Percentiles rank a stretch among this genome's conserved stretches.
phyloP scores from a whole-genome alignment of 2,329 filamentous ascomycete species.

The Fusarium haematococcum region DNA sequence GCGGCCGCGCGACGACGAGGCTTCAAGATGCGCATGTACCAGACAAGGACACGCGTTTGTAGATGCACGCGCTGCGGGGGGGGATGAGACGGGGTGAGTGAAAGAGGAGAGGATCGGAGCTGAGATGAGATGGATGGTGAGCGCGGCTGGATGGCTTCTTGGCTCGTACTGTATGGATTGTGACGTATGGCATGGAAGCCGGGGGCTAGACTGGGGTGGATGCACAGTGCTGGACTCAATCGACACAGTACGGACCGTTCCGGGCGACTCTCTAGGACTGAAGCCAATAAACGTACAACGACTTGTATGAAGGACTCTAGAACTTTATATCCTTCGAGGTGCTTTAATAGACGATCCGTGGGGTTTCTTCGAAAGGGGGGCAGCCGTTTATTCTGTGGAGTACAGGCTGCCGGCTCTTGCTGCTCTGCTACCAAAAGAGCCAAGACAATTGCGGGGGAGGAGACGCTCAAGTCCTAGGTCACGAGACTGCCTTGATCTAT shows the following conservation, averaged over 20 bases:
- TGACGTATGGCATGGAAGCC: neutral
- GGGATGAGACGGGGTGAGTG: neutral
- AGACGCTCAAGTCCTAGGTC: neutral
- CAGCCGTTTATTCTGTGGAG: slow-evolving; percentile 5
- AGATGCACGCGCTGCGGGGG: neutral
- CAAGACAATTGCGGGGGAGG: slow-evolving; percentile 36
- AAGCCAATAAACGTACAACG: neutral
- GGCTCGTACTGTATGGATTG: slow-evolving; percentile 4
- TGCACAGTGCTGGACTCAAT: neutral
- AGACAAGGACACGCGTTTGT: neutral
- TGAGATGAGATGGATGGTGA: slow-evolving; percentile 8
- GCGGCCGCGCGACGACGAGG: neutral
- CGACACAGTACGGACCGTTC: slow-evolving; percentile 17
- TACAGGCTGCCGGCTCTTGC: neutral
- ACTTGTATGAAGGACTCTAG: neutral
- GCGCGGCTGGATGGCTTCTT: neutral
- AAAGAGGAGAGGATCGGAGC: slow-evolving; percentile 7
- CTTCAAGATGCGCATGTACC: neutral
- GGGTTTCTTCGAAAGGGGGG: neutral
- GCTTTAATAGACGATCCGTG: neutral
- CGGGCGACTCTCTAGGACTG: neutral
- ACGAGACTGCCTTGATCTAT: neutral
- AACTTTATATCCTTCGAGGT: neutral
- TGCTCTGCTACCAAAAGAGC: slow-evolving; percentile 10
- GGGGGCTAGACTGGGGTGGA: neutral